Percentiles rank a stretch among this genome's conserved stretches.
phyloP scores from a whole-genome alignment of 345 rosid species.

The Salix caprea region DNA sequence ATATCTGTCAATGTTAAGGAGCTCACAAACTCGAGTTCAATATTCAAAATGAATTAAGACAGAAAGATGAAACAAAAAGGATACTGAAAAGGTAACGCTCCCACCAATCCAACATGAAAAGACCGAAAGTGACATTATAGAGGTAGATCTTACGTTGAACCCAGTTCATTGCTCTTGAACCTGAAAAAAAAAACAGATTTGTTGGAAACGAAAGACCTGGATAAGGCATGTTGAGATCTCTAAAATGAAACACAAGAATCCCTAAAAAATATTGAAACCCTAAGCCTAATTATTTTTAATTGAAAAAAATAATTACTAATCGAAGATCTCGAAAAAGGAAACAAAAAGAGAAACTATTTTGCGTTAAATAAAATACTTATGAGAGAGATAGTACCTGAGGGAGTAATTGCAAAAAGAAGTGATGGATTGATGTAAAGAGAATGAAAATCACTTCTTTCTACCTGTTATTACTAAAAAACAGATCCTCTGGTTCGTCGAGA shows the following conservation, averaged over 20 bases:
- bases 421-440: too few relatives aligned
- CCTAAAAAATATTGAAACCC: background rate
- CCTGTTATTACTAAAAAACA: too few relatives aligned
- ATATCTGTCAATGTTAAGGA: constrained; percentile 59
- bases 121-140: constrained; percentile 96
- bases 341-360: background rate
- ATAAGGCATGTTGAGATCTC: too few relatives aligned
- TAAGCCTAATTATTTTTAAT: background rate
- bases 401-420: background rate
- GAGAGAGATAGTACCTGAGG: constrained; percentile 21
- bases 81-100: constrained; percentile 97
- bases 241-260: background rate
- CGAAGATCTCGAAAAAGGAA: background rate
- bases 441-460: too few relatives aligned
- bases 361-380: background rate
- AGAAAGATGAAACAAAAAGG: constrained; percentile 18
- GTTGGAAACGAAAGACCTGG: background rate
- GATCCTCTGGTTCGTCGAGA: too few relatives aligned
- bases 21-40: constrained; percentile 4
- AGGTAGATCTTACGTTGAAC: constrained; percentile 90
- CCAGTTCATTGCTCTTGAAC: constrained; percentile 64
- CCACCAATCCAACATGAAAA: constrained; percentile 99
- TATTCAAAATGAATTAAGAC: background rate
- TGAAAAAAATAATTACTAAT: background rate
- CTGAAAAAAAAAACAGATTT: background rate